A percentile compares a stretch with the other conserved stretches of the same genome.
These are phyloP conservation scores for Debaryomyces sp. DNA, from an alignment of 1,139 yeast species.

Conservation along the genomic window DNA sequence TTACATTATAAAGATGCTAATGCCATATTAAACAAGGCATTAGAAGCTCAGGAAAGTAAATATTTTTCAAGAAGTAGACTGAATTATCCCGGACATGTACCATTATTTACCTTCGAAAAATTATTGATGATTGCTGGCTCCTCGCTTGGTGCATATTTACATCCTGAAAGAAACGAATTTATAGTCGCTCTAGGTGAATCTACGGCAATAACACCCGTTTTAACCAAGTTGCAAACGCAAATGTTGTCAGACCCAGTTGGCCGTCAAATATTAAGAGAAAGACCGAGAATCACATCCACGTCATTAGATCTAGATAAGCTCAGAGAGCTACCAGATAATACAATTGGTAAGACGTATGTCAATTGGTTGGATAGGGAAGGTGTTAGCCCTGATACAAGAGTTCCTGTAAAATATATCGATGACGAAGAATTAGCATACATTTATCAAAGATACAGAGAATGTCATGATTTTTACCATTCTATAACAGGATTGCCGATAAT, in stretches of 20 bases:
- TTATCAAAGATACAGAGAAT: conserved; percentile 90
- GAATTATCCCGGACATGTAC: conserved; percentile 80
- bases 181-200: conserved; percentile 96
- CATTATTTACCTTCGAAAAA: conserved; percentile 67
- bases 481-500: conserved; percentile 87
- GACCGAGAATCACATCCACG: conserved; percentile 81
- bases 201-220: conserved; percentile 73
- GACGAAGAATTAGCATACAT: conserved; percentile 91
- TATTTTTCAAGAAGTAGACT: conserved; percentile 46
- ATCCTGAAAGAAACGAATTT: conserved; percentile 78
- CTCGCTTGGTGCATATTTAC: conserved; percentile 79
- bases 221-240: conserved; percentile 60
- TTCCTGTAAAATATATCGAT: conserved; percentile 81
- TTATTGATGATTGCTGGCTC: conserved; percentile 68
- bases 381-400: conserved; percentile 92
- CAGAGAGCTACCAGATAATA: conserved; percentile 61
- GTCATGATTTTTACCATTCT: conserved; percentile 96
- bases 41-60: conserved; percentile 25
- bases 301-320: conserved; percentile 67
- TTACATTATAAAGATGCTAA: conserved; percentile 46
- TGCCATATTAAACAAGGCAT: conserved; percentile 30
- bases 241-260: conserved; percentile 83
- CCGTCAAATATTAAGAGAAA: conserved; percentile 71
- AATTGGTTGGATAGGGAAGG: conserved; percentile 86
- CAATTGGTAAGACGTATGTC: conserved; percentile 78